Base-by-base conservation (phyloP, 306 rosid species). In the Cucurbita moschata region DNA sequence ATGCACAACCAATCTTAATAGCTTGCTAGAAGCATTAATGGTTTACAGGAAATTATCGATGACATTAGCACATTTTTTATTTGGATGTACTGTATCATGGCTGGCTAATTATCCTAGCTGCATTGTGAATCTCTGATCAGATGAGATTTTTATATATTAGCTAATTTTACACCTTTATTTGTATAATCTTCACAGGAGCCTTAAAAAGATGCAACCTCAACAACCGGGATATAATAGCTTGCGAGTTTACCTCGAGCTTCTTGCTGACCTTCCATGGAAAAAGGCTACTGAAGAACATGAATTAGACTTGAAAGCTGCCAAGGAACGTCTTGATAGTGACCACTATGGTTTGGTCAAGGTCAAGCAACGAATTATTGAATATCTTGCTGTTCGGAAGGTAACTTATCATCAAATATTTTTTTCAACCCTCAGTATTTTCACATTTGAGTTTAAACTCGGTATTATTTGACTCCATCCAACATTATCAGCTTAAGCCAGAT, bases 171-270 rank as follows among this genome's bases (percentile, higher is more conserved):
- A 63, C 71, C 49, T 58, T 71, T 71, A 70, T 39, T 77, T 30
- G 64, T 61, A 19, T 46, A 30, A 73, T 38, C 50, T 81, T 76
- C 43, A 75, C 83, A 94, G 99, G 99, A 87, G 97, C 82, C 92
- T 94, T 2, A 94, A 94, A 84, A 90, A 94, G 81, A 94, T 91
- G 99, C 97, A 94, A 79, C 99, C 99, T 76, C 99, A 91, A 83
- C 99, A 94, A 75, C 99, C 97, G 62, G 99, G 97, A 61, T 94
- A 94, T 82, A 89, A 73, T 75, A 94, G 96, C 84, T 94, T 95
- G 79, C 92, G 87, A 75, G 91, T 88, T 74, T 91, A 94, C 84
- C 88, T 94, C 77, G 99, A 94, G 78, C 97, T 94, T 84, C 97
- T 94, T 76, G 94, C 97, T 81, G 99, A 94, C 72, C 84, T 94